A percentile compares a stretch with the other conserved stretches of the same genome.
Evolutionary conservation across 768 basidiomycete genomes (phyloP).

Genomic region (Hortiboletus campestris): DNA sequence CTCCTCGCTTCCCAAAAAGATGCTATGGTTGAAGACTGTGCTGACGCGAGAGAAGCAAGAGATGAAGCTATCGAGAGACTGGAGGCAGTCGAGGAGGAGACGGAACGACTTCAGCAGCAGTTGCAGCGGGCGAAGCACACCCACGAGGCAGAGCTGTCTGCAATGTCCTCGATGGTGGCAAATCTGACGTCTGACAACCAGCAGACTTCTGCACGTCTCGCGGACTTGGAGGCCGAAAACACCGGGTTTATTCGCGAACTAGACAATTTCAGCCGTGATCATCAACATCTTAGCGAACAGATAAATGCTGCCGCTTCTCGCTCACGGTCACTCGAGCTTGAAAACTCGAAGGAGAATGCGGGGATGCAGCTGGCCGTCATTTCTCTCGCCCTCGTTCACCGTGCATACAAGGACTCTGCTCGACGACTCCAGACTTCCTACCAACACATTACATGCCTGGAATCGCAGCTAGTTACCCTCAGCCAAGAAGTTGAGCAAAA

Average conservation of each 20-base stretch:
- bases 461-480: slow-evolving; percentile 16
- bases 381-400: slow-evolving; percentile 23
- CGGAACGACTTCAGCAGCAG: slow-evolving; percentile 44
- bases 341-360: slow-evolving; percentile 2
- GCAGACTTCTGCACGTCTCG: slow-evolving; percentile 16
- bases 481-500: slow-evolving; percentile 18
- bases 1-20: slow-evolving; percentile 63
- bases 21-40: slow-evolving; percentile 84
- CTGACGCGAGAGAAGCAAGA: slow-evolving; percentile 69
- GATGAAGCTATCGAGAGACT: slow-evolving; percentile 56
- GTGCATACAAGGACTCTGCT: slow-evolving; percentile 13
- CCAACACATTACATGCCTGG: slow-evolving; percentile 9
- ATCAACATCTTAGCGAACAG: slow-evolving; percentile 10
- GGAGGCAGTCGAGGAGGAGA: slow-evolving; percentile 62
- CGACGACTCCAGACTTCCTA: slow-evolving; percentile 12
- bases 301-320: slow-evolving; percentile 4
- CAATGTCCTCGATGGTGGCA: slow-evolving; percentile 39
- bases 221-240: slow-evolving; percentile 17
- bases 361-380: slow-evolving; percentile 21
- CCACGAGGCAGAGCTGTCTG: slow-evolving; percentile 35
- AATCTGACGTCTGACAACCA: slow-evolving; percentile 37
- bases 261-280: slow-evolving; percentile 9
- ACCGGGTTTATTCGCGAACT: slow-evolving; percentile 13
- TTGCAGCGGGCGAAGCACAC: slow-evolving; percentile 19
- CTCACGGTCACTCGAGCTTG: slow-evolving; percentile 10